phyloP scores from a whole-genome alignment of 345 rosid species.

The Heritiera littoralis region DNA sequence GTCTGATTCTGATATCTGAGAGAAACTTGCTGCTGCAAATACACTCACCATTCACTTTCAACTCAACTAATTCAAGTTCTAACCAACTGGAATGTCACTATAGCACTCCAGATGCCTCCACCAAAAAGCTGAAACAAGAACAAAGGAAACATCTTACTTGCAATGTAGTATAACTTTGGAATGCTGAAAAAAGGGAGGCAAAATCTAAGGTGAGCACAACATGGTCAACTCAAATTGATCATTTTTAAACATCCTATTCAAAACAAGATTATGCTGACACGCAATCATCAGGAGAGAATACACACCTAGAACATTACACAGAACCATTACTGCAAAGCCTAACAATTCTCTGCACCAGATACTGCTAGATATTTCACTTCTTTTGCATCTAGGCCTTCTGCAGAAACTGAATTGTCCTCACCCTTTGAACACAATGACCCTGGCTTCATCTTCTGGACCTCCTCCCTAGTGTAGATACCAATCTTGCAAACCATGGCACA shows the following conservation, averaged over 20 bases:
- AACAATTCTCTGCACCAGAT: conserved; percentile 38
- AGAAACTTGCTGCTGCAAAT: conserved; percentile 7
- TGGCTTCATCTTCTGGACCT: conserved; percentile 77
- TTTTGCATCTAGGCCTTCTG: conserved; percentile 41
- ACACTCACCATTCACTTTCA: conserved; percentile 3
- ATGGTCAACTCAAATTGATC: conserved; percentile 4
- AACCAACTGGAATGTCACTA: background rate
- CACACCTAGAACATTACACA: conserved; percentile 17
- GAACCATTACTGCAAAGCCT: conserved; percentile 19
- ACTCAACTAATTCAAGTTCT: background rate
- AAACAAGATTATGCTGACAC: background rate
- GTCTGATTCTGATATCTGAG: background rate
- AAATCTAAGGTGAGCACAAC: background rate
- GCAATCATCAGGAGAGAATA: background rate
- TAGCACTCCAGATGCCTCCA: conserved; percentile 1
- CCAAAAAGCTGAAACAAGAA: conserved; percentile 8
- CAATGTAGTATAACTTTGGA: background rate
- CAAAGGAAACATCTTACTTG: background rate
- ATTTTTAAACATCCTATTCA: background rate
- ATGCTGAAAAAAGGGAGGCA: background rate
- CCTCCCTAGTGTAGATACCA: conserved; percentile 67
- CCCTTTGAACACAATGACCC: conserved; percentile 44
- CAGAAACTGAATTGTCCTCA: conserved; percentile 39
- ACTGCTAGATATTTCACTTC: conserved; percentile 45
- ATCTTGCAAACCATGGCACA: conserved; percentile 75